Base-by-base conservation (phyloP, 371 early-diverging fungal genomes). In the Rhizopus arrhizus region DNA sequence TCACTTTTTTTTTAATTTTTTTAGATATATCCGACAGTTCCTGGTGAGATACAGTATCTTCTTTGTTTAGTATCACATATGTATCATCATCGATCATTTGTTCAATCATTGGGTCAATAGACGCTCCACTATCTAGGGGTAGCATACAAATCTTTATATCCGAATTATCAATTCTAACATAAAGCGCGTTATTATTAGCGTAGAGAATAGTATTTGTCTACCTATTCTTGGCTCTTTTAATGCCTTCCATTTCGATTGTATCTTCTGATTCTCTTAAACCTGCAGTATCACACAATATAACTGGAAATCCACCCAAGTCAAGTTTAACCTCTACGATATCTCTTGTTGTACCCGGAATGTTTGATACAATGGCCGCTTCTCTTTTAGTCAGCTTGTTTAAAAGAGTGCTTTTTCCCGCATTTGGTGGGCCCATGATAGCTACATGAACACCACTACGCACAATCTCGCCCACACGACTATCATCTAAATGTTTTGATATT, bases 391-490 rank as follows among this genome's bases (percentile, higher is more conserved):
- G 69, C 45, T 70, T 70, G 59, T 93, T 93, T 1, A 93, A 63
- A 31, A 93, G 70, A 5, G 88, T 88, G 56, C 91, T 90, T 66
- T 93, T 93, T 4, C 93, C 93, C 8, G 89, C 89, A 65, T 93
- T 93, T 0, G 92, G 91, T 46, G 92, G 91, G 0, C 93, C 93
- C 4, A 89, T 74, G 47, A 93, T 86, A 3, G 91, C 82, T 34
- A 90, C 77, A 32, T 85, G 82, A 16, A 92, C 81, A 28, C 93
- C 93, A 58, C 74, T 80, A 15, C 91, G 74, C 11, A 92, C 65
- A 9, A 93, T 88, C 61, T 91, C 91, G 45, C 91, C 93, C 0
- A 88, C 73, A 43, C 81, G 84, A 62, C 75, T 72, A 64, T 91
- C 91, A 40, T 88, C 66, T 40, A 86, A 59, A 67, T 92, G 91